These are phyloP conservation scores for Hyparrhenia diplandra DNA, from an alignment of 176 grass and related monocot species.

Conservation along the genomic window DNA sequence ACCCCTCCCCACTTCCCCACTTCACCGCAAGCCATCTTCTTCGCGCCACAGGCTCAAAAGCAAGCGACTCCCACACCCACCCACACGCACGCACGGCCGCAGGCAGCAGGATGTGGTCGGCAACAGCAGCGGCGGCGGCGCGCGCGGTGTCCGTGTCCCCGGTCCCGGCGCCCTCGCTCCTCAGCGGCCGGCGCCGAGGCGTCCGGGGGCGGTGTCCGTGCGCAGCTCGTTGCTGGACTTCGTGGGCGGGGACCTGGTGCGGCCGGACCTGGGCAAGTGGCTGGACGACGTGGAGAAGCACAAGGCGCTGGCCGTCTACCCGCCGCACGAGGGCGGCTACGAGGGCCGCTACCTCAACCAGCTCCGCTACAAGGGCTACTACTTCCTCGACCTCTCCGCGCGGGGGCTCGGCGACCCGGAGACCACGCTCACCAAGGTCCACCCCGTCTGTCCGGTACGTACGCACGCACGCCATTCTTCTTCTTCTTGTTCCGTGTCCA, in stretches of 20 bases:
- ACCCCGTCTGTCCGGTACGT: conserved; percentile 81
- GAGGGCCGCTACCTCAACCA: conserved; percentile 86
- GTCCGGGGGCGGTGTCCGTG: conserved; percentile 7
- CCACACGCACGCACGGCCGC: background rate
- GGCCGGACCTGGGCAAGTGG: conserved; percentile 71
- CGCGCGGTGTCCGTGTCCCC: conserved; percentile 29
- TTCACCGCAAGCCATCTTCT: background rate
- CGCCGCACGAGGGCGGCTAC: conserved; percentile 93
- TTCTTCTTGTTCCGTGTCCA: background rate
- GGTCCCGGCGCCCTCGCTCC: conserved; percentile 16
- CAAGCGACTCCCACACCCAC: background rate
- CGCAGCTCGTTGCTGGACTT: conserved; percentile 44
- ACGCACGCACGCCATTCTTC: background rate
- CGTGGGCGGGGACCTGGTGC: conserved; percentile 70
- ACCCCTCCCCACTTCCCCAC: background rate
- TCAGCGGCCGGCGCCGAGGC: background rate
- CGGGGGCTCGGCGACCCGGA: conserved; percentile 83
- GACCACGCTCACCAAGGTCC: conserved; percentile 86
- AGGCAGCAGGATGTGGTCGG: conserved; percentile 36
- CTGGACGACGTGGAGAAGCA: conserved; percentile 82
- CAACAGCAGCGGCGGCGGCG: conserved; percentile 17
- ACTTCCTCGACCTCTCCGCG: conserved; percentile 83
- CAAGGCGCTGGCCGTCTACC: conserved; percentile 85
- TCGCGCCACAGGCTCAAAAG: background rate
- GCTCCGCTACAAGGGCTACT: conserved; percentile 80